Conservation (phyloP, 371 early-diverging fungal genomes). For the Chytridium lagenaria region DNA sequence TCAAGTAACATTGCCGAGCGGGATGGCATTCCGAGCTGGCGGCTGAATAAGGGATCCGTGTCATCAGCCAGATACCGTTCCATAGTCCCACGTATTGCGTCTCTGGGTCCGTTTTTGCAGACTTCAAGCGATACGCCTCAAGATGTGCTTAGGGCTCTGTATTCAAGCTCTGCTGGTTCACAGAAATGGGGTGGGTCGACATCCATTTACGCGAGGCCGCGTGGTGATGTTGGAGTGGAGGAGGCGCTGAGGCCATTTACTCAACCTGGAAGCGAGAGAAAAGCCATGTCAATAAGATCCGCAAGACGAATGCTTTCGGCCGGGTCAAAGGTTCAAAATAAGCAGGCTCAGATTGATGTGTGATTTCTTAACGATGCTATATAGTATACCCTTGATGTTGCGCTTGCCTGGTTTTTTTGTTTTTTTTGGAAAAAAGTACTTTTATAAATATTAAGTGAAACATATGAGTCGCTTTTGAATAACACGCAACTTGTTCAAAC, state of each 20-base stretch:
- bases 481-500: too few relatives aligned
- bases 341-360: too few relatives aligned
- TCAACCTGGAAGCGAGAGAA: neutral
- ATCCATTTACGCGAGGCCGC: conserved; percentile 6
- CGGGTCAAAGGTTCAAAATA: neutral
- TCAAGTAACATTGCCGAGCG: neutral
- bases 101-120: conserved; percentile 1
- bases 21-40: neutral
- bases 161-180: neutral
- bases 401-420: too few relatives aligned
- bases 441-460: too few relatives aligned
- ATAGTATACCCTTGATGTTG: too few relatives aligned
- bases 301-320: neutral
- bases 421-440: too few relatives aligned
- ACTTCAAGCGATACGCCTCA: neutral
- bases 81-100: conserved; percentile 13
- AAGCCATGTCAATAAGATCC: neutral
- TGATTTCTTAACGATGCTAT: too few relatives aligned
- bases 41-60: neutral
- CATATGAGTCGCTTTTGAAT: too few relatives aligned
- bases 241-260: neutral
- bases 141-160: neutral
- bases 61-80: neutral
- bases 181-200: conserved; percentile 5
- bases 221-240: conserved; percentile 6